These are phyloP conservation scores for Fraxinus sp. DNA, from an alignment of 305 asterid species.

Conservation along the genomic window DNA sequence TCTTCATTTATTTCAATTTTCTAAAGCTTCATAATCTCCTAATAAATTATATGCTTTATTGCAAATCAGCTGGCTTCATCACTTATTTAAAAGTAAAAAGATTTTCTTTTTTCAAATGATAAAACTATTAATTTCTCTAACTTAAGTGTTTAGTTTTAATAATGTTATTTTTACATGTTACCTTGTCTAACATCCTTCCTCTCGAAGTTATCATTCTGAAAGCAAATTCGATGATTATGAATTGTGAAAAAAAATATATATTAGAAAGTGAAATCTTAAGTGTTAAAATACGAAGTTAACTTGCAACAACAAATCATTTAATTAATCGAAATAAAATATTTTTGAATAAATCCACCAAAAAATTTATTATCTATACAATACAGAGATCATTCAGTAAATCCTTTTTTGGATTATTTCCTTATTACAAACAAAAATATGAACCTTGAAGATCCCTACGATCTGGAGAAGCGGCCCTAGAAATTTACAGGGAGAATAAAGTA, in stretches of 20 bases:
- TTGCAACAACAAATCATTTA: neutral
- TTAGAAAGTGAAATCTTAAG: neutral
- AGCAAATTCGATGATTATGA: neutral
- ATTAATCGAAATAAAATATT: neutral
- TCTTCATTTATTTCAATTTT: too few relatives aligned
- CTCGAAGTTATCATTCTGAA: constrained; percentile 13
- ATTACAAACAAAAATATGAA: constrained; percentile 17
- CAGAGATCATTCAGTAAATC: constrained; percentile 11
- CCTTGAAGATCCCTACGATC: constrained; percentile 5
- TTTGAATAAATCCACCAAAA: neutral
- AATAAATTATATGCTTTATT: too few relatives aligned
- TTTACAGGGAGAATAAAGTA: constrained; percentile 23
- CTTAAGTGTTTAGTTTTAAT: neutral
- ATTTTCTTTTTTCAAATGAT: too few relatives aligned
- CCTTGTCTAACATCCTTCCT: constrained; percentile 2
- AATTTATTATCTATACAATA: neutral
- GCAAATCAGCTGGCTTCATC: too few relatives aligned
- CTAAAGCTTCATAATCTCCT: too few relatives aligned
- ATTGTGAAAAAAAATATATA: neutral
- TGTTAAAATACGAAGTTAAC: neutral
- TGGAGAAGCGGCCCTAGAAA: constrained; percentile 21
- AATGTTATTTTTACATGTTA: neutral
- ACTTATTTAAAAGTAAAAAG: too few relatives aligned
- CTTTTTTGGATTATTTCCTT: neutral
- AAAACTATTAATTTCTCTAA: too few relatives aligned